A percentile compares a stretch with the other conserved stretches of the same genome.
phyloP scores from a whole-genome alignment of 345 rosid genomes.

The Murraya koenigii region DNA sequence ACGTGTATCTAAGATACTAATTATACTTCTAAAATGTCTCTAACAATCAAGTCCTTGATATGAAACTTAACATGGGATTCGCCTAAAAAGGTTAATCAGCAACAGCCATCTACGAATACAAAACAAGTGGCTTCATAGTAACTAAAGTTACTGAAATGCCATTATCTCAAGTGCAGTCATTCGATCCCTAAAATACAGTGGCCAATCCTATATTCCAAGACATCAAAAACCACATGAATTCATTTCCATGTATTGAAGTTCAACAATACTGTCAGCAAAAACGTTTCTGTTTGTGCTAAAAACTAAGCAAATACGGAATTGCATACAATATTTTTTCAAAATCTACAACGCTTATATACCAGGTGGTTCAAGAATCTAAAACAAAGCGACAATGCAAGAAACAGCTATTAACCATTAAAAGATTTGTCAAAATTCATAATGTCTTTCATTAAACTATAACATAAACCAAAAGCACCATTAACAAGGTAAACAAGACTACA shows the following conservation, averaged over 20 bases:
- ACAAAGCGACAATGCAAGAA: neutral
- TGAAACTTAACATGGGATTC: neutral
- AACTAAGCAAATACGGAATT: neutral
- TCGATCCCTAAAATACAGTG: neutral
- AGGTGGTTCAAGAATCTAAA: neutral
- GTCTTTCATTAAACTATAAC: neutral
- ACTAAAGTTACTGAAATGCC: neutral
- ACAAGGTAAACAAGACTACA: constrained; percentile 7
- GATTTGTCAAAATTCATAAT: neutral
- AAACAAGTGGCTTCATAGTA: neutral
- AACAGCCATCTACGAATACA: neutral
- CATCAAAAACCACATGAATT: neutral
- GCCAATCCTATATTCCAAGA: neutral
- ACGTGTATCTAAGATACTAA: neutral
- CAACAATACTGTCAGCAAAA: neutral
- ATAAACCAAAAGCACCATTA: constrained; percentile 3
- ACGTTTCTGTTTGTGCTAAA: neutral
- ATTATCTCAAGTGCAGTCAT: constrained; percentile 7
- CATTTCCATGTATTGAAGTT: neutral
- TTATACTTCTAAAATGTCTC: neutral
- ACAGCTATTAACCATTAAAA: neutral
- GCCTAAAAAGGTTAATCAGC: neutral
- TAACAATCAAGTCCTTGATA: neutral
- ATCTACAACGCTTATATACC: neutral
- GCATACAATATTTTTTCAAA: neutral